Base-by-base conservation (phyloP, 192 early-diverging fungal genomes). In the Coemansia aciculifera region DNA sequence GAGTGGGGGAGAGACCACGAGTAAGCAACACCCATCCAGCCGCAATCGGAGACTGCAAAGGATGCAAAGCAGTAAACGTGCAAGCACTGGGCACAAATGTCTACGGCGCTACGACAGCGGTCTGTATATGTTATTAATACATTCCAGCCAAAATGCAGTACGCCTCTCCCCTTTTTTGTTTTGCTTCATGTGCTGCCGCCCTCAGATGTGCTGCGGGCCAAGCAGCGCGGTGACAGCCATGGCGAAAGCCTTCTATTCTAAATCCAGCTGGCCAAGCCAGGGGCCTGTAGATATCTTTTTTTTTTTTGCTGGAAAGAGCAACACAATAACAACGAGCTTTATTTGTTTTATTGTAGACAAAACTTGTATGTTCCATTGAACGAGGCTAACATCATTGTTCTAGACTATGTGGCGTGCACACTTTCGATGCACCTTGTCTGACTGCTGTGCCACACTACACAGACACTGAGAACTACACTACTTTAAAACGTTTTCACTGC, bases 81-180 rank as follows among this genome's bases (percentile, higher is more conserved):
- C 57, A 36, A 61, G n/a, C 36, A 39, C 63, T 21, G 43, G 31
- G 19, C 46, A 59, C 21, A 42, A 36, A 54, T 60, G 46, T 72
- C 46, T 59, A 59, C 71, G 57, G 64, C 46, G 37, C 48, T 24
- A 23, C 36, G 19, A 43, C 39, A 31, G 44, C 34, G 39, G 37
- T 59, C 64, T 29, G 39, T 66, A 29, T 37, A 42, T 66, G 40
- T 46, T 44, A 63, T 71, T 72, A 72, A 72, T 61, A 32, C 70
- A 66, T 72, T 66, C 71, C 48, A 64, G 13, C 38, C 39, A 52
- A 21, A 48, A 52, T 29, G 63, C 71, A 72, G 71, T 72, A 72
- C 38, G 64, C 59, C 48, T 46, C 43, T 66, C 64, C 71, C 71
- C 44, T n/a, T 6, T 66, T 66, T 59, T 36, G 27, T 59, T 48